Evolutionary conservation across 305 asterid species (phyloP).

Genomic region (Fraxinus dipetala): DNA sequence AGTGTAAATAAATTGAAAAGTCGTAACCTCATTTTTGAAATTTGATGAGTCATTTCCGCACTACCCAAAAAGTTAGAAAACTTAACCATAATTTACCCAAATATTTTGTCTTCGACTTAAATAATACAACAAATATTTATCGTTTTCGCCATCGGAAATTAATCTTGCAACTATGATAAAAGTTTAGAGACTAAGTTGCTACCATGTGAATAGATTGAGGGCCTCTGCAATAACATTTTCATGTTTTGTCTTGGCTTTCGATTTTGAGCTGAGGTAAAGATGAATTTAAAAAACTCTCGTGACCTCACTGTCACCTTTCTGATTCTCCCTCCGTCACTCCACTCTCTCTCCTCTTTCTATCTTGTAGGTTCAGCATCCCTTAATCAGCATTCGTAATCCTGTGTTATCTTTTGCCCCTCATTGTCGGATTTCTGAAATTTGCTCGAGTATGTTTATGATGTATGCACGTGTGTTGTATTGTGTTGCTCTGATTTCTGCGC

Average conservation of each 20-base stretch:
- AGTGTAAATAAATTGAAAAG: background rate
- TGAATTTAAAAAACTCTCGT: constrained; percentile 54
- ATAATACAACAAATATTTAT: too few species aligned
- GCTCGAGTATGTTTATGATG: constrained; percentile 5
- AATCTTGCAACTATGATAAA: background rate
- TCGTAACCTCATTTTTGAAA: background rate
- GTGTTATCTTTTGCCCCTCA: constrained; percentile 25
- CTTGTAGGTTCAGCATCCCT: constrained; percentile 29
- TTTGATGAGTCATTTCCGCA: background rate
- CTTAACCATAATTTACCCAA: background rate
- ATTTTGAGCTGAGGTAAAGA: constrained; percentile 26
- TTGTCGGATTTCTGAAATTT: constrained; percentile 18
- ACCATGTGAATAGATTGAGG: background rate
- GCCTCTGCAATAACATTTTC: background rate
- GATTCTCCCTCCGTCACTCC: constrained; percentile 51
- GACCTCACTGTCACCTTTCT: constrained; percentile 54
- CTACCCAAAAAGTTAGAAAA: background rate
- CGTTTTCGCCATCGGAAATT: background rate
- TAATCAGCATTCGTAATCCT: constrained; percentile 19
- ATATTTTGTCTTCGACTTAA: background rate
- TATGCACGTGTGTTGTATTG: constrained; percentile 14
- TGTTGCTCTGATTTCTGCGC: constrained; percentile 17
- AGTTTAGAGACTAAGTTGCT: background rate
- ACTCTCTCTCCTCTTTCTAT: constrained; percentile 32
- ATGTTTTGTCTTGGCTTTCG: background rate